A percentile compares a stretch with the other conserved stretches of the same genome.
Conservation (phyloP, 2,329 filamentous ascomycete species). For the Beauveria australis region DNA sequence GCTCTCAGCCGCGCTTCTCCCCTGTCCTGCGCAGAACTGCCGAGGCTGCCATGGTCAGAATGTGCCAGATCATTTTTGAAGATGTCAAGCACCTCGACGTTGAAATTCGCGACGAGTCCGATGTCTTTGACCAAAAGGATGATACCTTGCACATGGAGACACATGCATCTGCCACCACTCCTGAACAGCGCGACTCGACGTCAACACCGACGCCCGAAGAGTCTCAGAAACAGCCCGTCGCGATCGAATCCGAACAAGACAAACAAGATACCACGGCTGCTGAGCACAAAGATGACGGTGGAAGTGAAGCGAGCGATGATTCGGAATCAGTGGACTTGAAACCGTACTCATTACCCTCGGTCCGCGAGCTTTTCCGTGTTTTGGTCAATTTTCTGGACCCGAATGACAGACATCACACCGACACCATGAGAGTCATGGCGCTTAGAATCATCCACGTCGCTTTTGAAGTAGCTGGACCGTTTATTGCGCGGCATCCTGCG, state of each 20-base stretch:
- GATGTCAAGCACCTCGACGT: conserved; percentile 80
- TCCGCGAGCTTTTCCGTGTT: conserved; percentile 87
- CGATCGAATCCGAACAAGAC: conserved; percentile 2
- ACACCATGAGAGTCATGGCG: conserved; percentile 95
- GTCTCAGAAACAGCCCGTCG: background rate
- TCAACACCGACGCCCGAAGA: conserved; percentile 3
- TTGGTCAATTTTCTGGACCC: conserved; percentile 90
- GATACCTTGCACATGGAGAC: conserved; percentile 73
- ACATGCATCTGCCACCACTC: conserved; percentile 26
- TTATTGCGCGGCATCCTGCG: conserved; percentile 85
- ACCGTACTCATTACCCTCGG: conserved; percentile 89
- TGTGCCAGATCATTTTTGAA: conserved; percentile 98
- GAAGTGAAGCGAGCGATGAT: conserved; percentile 29
- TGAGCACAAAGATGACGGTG: conserved; percentile 13
- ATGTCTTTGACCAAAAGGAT: conserved; percentile 58
- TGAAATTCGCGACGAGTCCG: conserved; percentile 59
- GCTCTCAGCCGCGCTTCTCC: conserved; percentile 85
- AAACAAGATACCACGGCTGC: conserved; percentile 13
- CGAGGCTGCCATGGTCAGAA: conserved; percentile 94
- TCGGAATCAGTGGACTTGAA: conserved; percentile 54
- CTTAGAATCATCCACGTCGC: conserved; percentile 95
- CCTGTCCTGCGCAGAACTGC: conserved; percentile 85
- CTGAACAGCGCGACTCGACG: conserved; percentile 7
- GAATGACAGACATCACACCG: conserved; percentile 84
- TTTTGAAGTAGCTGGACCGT: conserved; percentile 89